Evolutionary conservation across 495 filamentous ascomycete genomes (phyloP), one percentile per base, ranked within the genome.

Genomic region (Diplogelasinospora grovesii): DNA sequence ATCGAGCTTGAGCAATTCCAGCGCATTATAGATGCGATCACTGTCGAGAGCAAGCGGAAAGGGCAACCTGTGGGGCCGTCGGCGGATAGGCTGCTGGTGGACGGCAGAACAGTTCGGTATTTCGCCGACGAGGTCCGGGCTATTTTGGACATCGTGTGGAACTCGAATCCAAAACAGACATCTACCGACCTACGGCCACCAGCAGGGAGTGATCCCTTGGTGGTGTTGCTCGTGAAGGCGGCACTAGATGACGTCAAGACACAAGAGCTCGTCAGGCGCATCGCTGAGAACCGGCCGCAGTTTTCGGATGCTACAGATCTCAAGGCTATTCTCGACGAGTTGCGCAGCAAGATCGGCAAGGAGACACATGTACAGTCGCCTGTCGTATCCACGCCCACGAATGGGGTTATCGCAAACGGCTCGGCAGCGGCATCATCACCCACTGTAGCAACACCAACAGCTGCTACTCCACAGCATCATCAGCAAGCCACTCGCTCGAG

Each of bases 1-100:
- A 74, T 82, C 22, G 86, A 97, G 50, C 71, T 99, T 10, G 82
- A 82, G 42, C 75, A 80, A 43, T 99, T 99, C 54, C 93, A 99
- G 57, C 69, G 73, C 33, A 89, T 97, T 39, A 97, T 99, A 45
- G 86, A 95, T 53, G 83, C 89, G 36, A 78, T 99, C 22, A 89
- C 86, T 27, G 73, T 54, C 4, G 68, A 73, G 38, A 68, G 63
- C 44, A 69, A 66, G 46, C 63, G 52, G 15, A 69, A 64, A 10
- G 62, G 66, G 2, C 51, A 43, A 4, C 53, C 59, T 14, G 56
- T 63, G 13, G 66, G 59, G 1, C 66, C 66, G 5, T 64, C 66
- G 3, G 63, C 64, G 2, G 69, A 71, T 27, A 53, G 59, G 39
- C 49, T 71, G 13, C 38, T 70, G 5, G 63, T 70, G 1, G 68